Evolutionary conservation across 352 stramenopile species (phyloP).

Genomic region (Globisporangium canariense): DNA sequence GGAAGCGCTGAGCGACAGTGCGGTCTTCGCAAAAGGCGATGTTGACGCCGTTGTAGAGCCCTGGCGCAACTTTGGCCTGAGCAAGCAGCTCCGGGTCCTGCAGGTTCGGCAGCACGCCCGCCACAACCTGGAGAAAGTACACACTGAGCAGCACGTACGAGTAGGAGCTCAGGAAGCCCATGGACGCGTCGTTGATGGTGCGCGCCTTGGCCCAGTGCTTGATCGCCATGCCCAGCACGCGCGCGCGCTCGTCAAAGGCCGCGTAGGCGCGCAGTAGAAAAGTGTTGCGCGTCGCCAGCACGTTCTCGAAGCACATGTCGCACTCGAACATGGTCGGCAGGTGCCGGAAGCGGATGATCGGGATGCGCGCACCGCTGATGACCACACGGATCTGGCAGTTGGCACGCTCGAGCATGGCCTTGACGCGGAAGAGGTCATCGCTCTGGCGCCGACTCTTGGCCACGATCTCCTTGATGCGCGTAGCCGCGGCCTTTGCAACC

Average conservation of each 20-base stretch:
- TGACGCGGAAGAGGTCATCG: slow-evolving; percentile 53
- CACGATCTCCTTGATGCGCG: slow-evolving; percentile 34
- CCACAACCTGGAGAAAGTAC: slow-evolving; percentile 91
- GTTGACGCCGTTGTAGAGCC: slow-evolving; percentile 53
- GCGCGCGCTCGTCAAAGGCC: slow-evolving; percentile 66
- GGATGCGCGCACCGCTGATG: slow-evolving; percentile 68
- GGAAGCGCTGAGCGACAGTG: slow-evolving; percentile 37
- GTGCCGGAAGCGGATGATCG: slow-evolving; percentile 80
- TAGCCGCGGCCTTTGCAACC: slow-evolving; percentile 14
- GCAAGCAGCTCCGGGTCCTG: slow-evolving; percentile 73
- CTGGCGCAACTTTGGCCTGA: slow-evolving; percentile 25
- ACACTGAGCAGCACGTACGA: slow-evolving; percentile 97
- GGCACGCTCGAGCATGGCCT: slow-evolving; percentile 37
- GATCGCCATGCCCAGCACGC: slow-evolving; percentile 91
- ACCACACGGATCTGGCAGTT: slow-evolving; percentile 61
- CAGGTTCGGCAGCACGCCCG: slow-evolving; percentile 93
- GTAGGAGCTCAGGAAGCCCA: slow-evolving; percentile 97
- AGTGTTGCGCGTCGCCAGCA: slow-evolving; percentile 78
- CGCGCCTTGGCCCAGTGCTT: slow-evolving; percentile 98
- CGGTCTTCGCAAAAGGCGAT: slow-evolving; percentile 68
- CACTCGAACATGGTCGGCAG: slow-evolving; percentile 54
- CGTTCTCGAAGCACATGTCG: slow-evolving; percentile 85
- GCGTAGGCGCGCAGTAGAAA: slow-evolving; percentile 77
- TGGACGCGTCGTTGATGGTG: slow-evolving; percentile 94
- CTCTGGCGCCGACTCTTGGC: slow-evolving; percentile 32